These are phyloP conservation scores for Dysphania ambrosioides DNA, from an alignment of 148 eudicot species.

Conservation along the genomic window DNA sequence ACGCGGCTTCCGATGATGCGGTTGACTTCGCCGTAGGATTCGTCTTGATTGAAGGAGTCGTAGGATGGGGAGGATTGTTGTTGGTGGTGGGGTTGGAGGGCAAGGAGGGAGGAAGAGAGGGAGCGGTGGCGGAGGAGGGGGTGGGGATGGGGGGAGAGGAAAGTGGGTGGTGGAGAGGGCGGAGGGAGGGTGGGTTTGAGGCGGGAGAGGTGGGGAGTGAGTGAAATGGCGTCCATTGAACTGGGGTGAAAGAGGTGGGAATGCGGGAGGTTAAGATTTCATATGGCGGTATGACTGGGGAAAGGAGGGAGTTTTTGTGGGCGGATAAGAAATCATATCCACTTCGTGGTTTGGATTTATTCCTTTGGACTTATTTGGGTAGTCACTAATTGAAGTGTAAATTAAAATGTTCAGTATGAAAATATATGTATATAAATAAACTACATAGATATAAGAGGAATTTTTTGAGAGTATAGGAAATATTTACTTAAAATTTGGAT, in stretches of 20 bases:
- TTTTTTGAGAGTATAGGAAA: too few relatives aligned
- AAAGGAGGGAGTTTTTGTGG: neutral
- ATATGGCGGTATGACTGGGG: too few relatives aligned
- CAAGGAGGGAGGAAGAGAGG: slow-evolving; percentile 33
- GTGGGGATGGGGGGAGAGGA: slow-evolving; percentile 22
- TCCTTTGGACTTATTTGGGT: neutral
- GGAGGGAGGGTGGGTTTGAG: slow-evolving; percentile 35
- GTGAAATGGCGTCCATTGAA: slow-evolving; percentile 51
- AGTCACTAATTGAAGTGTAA: too few relatives aligned
- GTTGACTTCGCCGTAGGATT: slow-evolving; percentile 78
- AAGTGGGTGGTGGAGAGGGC: slow-evolving; percentile 20
- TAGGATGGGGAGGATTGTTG: slow-evolving; percentile 8
- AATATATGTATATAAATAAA: too few relatives aligned
- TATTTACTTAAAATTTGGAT: too few relatives aligned
- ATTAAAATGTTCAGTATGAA: too few relatives aligned
- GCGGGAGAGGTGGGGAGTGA: slow-evolving; percentile 57
- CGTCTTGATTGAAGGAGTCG: slow-evolving; percentile 40
- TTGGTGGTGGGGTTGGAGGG: slow-evolving; percentile 10
- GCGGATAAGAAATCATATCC: slow-evolving; percentile 54
- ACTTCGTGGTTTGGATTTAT: slow-evolving; percentile 1
- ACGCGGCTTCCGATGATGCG: slow-evolving; percentile 78
- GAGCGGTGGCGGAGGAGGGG: slow-evolving; percentile 11
- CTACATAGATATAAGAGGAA: too few relatives aligned
- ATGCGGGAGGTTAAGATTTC: neutral
- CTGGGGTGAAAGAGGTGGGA: neutral